Base-by-base conservation (phyloP, 768 basidiomycete species). In the Kwoniella pini region DNA sequence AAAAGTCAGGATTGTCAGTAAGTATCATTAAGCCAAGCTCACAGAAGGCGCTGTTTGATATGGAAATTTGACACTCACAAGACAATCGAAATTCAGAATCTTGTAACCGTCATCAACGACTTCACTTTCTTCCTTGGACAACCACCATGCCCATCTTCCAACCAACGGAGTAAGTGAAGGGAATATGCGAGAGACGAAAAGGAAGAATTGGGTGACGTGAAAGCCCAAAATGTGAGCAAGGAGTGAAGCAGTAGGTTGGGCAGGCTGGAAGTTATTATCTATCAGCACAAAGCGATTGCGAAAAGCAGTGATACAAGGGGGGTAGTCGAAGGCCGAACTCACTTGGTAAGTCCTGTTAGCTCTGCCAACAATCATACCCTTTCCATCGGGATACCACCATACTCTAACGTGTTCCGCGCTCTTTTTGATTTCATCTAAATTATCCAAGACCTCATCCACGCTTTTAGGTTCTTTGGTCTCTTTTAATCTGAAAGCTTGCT, bases 341-440 rank as follows among this genome's bases (percentile, higher is more conserved):
- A 94, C 93, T 82, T 90, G 88, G 54, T 76, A 75, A 4, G 91
- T 90, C 60, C 93, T 84, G 79, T 90, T 84, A 30, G 87, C 83
- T 64, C 85, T 81, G 71, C 87, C 88, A 51, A 89, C 84, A 36
- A 90, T 84, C 49, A 95, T 82, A 31, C 79, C 79, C 59, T 87
- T 87, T 13, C 85, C 83, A 49, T 88, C 86, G 2, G 94, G 92
- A 80, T 87, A 95, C 94, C 94, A 99, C 90, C 91, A 96, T 17
- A 92, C 82, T 17, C 92, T 83, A n/a, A 90, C 89, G 75, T 96
- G 91, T 78, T 99, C 85, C 1, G 89, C 86, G n/a, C 85, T 79
- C 42, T 66, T 60, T 22, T 78, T 79, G 62, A 81, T 77, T 49
- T 67, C 62, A 59, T 77, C 75, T 21, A 79, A 52, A 54, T 66